A percentile compares a stretch with the other conserved stretches of the same genome.
phyloP scores from a whole-genome alignment of 192 early-diverging fungal genomes.

The Piromyces sp. region DNA sequence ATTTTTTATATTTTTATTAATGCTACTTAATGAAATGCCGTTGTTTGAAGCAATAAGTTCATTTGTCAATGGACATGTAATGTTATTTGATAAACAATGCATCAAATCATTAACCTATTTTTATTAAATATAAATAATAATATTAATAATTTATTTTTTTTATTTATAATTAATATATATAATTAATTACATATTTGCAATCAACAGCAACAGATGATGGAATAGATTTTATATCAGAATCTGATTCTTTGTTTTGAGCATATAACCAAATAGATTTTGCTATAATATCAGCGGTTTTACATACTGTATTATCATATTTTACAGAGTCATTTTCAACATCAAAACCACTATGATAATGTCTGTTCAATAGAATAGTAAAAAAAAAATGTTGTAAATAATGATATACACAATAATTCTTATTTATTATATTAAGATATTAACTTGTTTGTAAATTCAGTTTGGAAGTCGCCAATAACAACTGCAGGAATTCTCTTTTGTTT shows the following conservation, averaged over 20 bases:
- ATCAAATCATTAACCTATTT: not conserved
- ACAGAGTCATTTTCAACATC: slow-evolving; percentile 29
- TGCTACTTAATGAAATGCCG: too few relatives aligned
- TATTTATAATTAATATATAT: too few relatives aligned
- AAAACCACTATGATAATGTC: slow-evolving; percentile 43
- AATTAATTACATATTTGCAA: not conserved
- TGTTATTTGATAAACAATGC: not conserved
- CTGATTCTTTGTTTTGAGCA: not conserved
- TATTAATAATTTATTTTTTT: too few relatives aligned
- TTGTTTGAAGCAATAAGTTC: not conserved
- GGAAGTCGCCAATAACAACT: not conserved
- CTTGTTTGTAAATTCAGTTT: not conserved
- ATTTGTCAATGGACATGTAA: not conserved
- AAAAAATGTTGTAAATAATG: too few relatives aligned
- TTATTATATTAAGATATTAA: slow-evolving; percentile 26
- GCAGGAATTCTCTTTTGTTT: slow-evolving; percentile 39
- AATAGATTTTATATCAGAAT: not conserved
- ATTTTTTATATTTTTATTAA: too few relatives aligned
- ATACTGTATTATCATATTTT: slow-evolving; percentile 1
- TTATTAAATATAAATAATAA: not conserved
- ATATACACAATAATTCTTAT: too few relatives aligned
- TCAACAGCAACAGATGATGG: not conserved
- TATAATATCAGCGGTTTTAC: not conserved
- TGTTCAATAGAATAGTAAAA: slow-evolving; percentile 3
- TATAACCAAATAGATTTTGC: not conserved